Evolutionary conservation across 1,284 basidiomycete species (phyloP).

Genomic region (Apiotrichum sp.): DNA sequence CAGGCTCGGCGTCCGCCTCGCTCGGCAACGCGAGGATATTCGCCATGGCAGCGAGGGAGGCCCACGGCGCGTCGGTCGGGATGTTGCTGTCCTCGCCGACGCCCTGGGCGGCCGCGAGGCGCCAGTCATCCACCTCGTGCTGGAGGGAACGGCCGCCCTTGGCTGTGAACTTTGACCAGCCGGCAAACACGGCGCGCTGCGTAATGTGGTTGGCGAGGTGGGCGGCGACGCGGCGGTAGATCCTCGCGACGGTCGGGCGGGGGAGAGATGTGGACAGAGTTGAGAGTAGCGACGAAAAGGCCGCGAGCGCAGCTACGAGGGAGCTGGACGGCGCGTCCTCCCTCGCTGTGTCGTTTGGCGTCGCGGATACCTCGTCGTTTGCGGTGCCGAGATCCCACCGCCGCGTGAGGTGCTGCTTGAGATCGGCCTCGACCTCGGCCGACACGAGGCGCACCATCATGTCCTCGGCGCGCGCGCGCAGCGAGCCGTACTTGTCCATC

Average conservation of each 20-base stretch:
- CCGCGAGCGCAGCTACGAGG: conserved; percentile 63
- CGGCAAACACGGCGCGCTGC: conserved; percentile 74
- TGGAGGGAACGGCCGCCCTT: conserved; percentile 56
- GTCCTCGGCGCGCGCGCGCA: conserved; percentile 69
- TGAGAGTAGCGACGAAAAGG: conserved; percentile 64
- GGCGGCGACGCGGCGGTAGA: conserved; percentile 65
- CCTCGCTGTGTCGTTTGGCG: background rate
- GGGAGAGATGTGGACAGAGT: conserved; percentile 61
- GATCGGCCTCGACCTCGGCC: conserved; percentile 65
- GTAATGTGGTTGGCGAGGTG: conserved; percentile 66
- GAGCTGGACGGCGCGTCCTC: conserved; percentile 46
- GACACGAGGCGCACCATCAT: conserved; percentile 75
- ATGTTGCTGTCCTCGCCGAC: conserved; percentile 10
- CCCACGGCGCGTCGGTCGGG: conserved; percentile 65
- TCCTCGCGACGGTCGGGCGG: conserved; percentile 51
- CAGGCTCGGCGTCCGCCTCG: conserved; percentile 59
- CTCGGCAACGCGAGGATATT: conserved; percentile 55
- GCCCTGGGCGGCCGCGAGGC: conserved; percentile 58
- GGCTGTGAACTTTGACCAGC: conserved; percentile 56
- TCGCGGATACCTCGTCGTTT: background rate
- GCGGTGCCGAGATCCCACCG: conserved; percentile 6
- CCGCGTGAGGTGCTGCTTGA: conserved; percentile 63
- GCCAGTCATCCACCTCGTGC: conserved; percentile 70
- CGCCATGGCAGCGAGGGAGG: conserved; percentile 60
- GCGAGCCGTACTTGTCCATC: conserved; percentile 56